Evolutionary conservation across 164 flowering plant genomes (phyloP).

Genomic region (Chimonanthus praecox): DNA sequence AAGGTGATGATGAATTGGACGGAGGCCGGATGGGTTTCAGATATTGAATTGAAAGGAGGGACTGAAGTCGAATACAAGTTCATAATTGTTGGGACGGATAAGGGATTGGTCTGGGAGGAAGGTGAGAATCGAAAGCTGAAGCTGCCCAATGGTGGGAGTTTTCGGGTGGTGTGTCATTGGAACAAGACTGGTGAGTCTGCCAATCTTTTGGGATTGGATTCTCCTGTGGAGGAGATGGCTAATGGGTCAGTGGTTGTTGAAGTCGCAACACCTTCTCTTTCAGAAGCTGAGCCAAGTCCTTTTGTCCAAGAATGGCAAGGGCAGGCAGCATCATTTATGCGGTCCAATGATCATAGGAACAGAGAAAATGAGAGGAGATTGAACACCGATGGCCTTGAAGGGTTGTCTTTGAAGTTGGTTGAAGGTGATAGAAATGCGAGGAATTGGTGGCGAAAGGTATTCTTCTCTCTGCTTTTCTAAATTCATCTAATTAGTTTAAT

Average conservation of each 20-base stretch:
- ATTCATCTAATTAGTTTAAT: neutral
- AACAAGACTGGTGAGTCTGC: slow-evolving; percentile 49
- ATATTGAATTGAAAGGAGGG: slow-evolving; percentile 45
- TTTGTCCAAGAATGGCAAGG: slow-evolving; percentile 97
- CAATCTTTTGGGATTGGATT: slow-evolving; percentile 29
- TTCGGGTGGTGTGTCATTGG: slow-evolving; percentile 66
- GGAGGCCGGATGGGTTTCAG: slow-evolving; percentile 69
- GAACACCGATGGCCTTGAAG: slow-evolving; percentile 79
- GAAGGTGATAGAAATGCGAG: slow-evolving; percentile 68
- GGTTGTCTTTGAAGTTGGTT: slow-evolving; percentile 63
- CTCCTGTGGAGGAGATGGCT: slow-evolving; percentile 14
- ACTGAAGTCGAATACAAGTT: slow-evolving; percentile 68
- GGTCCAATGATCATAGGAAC: slow-evolving; percentile 69
- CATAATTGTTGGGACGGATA: slow-evolving; percentile 41
- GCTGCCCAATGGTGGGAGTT: slow-evolving; percentile 48
- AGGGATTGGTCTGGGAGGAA: slow-evolving; percentile 60
- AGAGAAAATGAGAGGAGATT: slow-evolving; percentile 49
- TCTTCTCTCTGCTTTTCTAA: neutral
- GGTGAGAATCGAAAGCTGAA: slow-evolving; percentile 63
- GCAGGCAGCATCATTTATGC: slow-evolving; percentile 58
- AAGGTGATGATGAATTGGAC: slow-evolving; percentile 62
- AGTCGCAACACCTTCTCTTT: slow-evolving; percentile 12
- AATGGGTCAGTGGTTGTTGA: slow-evolving; percentile 20
- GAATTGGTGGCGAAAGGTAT: slow-evolving; percentile 96
- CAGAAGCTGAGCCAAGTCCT: slow-evolving; percentile 43